Conservation (phyloP, 2,329 filamentous ascomycete genomes). For the Exophiala aquamarina region DNA sequence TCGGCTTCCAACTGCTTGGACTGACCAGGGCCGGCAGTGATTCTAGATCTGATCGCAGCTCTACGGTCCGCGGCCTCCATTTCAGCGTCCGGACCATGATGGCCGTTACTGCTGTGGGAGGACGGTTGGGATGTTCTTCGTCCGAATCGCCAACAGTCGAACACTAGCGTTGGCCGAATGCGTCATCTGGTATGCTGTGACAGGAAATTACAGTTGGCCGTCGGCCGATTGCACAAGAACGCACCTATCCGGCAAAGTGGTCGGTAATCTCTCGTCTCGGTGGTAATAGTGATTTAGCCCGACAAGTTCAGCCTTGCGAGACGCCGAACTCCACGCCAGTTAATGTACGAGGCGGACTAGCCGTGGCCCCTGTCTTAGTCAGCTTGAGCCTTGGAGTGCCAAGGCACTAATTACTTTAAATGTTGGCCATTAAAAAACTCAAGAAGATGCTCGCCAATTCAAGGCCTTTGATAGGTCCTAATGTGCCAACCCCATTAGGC, state of each 20-base stretch:
- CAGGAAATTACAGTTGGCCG: conserved; percentile 10
- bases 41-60: conserved; percentile 3
- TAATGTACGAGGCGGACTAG: no score
- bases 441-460: no score
- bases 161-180: not conserved
- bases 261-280: conserved; percentile 6
- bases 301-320: no score
- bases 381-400: no score
- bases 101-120: conserved; percentile 1
- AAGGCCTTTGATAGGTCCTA: no score
- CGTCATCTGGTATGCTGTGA: not conserved
- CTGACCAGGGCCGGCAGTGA: conserved; percentile 6
- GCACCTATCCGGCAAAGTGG: not conserved
- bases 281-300: no score
- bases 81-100: not conserved
- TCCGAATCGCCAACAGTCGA: not conserved
- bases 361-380: no score
- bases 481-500: no score
- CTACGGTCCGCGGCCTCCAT: not conserved
- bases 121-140: not conserved
- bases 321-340: no score
- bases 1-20: conserved; percentile 1
- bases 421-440: no score
- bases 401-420: no score
- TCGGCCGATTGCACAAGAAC: conserved; percentile 6